Base-by-base conservation (phyloP, 1,139 yeast genomes). In the Geotrichum candidum region DNA sequence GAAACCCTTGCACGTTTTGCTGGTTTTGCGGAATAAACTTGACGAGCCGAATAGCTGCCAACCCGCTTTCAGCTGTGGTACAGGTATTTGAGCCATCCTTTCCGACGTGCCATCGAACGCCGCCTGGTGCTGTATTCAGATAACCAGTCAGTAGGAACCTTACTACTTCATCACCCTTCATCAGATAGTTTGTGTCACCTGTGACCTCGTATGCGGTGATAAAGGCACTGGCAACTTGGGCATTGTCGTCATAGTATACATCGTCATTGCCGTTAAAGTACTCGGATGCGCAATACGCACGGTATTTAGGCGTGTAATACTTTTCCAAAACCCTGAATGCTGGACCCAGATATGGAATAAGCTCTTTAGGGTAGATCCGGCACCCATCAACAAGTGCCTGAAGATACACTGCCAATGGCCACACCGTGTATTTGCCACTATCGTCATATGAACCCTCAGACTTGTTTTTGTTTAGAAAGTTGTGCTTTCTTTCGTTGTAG, bases 171-270 rank as follows among this genome's bases (percentile, higher is more conserved):
- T 84, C 77, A 7, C 85, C 88, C 69, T 79, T 79, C 66, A 82
- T 85, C 66, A 86, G 76, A 69, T 77, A 84, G 58, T 76, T 75
- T 66, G 76, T 76, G 65, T 85, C 80, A 0, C 83, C 82, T 0
- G 90, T 85, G 29, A 84, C 90, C 68, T 86, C 90, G 69, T 84
- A 87, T 0, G 90, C 89, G 1, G 86, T 80, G 63, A 87, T 76
- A 69, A 85, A 78, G 11, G 87, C 87, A 67, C 86, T 80, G 23
- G 88, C 87, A 18, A 86, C 85, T 70, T 87, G 92, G 3, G 91
- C 92, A 70, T 86, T 88, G 69, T 87, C 92, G 71, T 87, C 92
- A 67, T 84, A 86, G 72, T 86, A 86, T 57, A 87, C 83, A 70
- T 87, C 91, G 56, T 76, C 76, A 71, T 85, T 87, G 57, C 81